Percentiles rank a stretch among this genome's conserved stretches.
These are phyloP conservation scores for Lactarius hengduanensis DNA, from an alignment of 768 basidiomycete genomes.

Conservation along the genomic window DNA sequence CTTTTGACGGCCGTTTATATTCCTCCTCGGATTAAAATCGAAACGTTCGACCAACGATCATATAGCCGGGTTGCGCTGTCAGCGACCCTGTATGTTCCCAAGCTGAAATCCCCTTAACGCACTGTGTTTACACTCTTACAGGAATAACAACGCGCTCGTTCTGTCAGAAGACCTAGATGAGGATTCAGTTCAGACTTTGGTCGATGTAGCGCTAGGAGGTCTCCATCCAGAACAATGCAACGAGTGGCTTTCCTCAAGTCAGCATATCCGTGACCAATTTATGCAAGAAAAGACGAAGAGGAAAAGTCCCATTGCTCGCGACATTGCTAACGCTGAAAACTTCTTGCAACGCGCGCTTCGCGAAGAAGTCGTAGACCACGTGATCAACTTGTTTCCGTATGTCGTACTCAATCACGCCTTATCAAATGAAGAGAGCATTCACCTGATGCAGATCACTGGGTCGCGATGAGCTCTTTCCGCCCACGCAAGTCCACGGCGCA, in stretches of 20 bases:
- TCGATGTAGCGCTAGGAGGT: background rate
- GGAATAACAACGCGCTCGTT: background rate
- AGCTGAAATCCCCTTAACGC: background rate
- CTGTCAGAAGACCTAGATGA: slow-evolving; percentile 1
- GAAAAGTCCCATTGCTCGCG: background rate
- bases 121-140: background rate
- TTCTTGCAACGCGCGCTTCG: background rate
- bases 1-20: slow-evolving; percentile 13
- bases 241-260: background rate
- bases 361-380: background rate
- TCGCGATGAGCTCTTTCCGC: background rate
- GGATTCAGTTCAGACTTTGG: background rate
- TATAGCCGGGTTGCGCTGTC: background rate
- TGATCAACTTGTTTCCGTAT: background rate
- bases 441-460: background rate
- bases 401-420: background rate
- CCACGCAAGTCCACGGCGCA: no score
- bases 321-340: background rate
- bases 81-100: background rate
- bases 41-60: background rate
- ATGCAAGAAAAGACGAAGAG: background rate
- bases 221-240: background rate
- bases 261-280: background rate
- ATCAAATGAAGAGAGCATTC: background rate
- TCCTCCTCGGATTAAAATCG: background rate